phyloP scores from a whole-genome alignment of 371 early-diverging fungal species.

The Lichtheimia hyalospora region DNA sequence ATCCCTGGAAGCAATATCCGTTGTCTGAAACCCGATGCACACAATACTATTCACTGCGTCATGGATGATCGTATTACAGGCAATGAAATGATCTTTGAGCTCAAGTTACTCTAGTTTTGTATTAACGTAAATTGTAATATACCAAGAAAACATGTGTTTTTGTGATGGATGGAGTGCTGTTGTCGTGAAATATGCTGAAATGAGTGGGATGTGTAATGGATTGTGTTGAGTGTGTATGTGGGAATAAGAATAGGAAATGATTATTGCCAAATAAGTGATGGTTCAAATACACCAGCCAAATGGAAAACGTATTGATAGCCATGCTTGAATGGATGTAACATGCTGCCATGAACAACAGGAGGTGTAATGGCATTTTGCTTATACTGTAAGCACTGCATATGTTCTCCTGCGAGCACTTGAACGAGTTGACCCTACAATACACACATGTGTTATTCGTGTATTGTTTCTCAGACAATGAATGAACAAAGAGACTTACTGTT shows the following conservation, averaged over 20 bases:
- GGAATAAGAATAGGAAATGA: no score
- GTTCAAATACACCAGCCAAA: conserved; percentile 21
- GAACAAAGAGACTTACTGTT: conserved; percentile 52
- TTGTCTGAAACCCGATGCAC: conserved; percentile 54
- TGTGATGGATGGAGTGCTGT: neutral
- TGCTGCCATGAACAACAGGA: conserved; percentile 49
- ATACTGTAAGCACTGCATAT: conserved; percentile 43
- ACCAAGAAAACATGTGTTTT: neutral
- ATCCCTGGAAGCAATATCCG: conserved; percentile 64
- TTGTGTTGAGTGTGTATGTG: neutral
- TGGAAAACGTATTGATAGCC: conserved; percentile 46
- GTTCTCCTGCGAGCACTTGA: conserved; percentile 45
- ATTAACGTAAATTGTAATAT: conserved; percentile 5
- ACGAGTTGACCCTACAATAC: conserved; percentile 39
- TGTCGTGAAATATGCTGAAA: neutral
- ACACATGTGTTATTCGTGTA: neutral
- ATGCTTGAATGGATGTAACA: conserved; percentile 49
- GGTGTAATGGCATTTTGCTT: conserved; percentile 24
- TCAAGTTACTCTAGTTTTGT: conserved; percentile 22
- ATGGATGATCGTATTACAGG: conserved; percentile 47
- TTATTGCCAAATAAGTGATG: conserved; percentile 10
- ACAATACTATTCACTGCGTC: conserved; percentile 54
- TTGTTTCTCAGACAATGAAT: neutral
- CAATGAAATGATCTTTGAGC: conserved; percentile 38
- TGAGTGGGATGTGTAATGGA: neutral